These are phyloP conservation scores for Pythium aphanidermatum DNA, from an alignment of 352 stramenopile genomes.

Conservation along the genomic window DNA sequence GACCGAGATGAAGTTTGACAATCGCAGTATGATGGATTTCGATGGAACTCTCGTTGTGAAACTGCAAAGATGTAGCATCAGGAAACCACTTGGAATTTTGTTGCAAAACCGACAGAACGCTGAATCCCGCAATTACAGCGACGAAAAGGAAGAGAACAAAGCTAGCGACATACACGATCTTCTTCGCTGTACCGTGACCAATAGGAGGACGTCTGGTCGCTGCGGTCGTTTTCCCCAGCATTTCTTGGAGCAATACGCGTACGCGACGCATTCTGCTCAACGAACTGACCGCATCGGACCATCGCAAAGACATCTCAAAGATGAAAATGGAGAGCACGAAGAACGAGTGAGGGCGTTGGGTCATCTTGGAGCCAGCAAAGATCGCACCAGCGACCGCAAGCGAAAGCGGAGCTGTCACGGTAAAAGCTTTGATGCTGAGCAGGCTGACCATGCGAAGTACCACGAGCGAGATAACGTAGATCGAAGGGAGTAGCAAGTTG, in stretches of 20 bases:
- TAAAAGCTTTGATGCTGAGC: slow-evolving; percentile 37
- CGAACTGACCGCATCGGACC: slow-evolving; percentile 39
- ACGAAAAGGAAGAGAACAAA: slow-evolving; percentile 67
- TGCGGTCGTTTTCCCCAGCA: slow-evolving; percentile 49
- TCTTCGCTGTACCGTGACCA: slow-evolving; percentile 50
- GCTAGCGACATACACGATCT: slow-evolving; percentile 55
- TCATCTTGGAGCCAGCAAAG: slow-evolving; percentile 68
- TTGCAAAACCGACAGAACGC: slow-evolving; percentile 66
- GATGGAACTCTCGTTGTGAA: slow-evolving; percentile 51
- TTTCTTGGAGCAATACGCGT: slow-evolving; percentile 45
- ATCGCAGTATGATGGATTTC: slow-evolving; percentile 84
- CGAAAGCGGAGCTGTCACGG: slow-evolving; percentile 47
- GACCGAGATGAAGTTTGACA: slow-evolving; percentile 73
- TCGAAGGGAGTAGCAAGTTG: slow-evolving; percentile 78
- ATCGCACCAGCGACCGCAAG: slow-evolving; percentile 42
- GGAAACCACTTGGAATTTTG: slow-evolving; percentile 70
- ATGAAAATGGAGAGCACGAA: slow-evolving; percentile 71
- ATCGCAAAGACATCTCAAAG: slow-evolving; percentile 60
- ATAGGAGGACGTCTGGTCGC: slow-evolving; percentile 32
- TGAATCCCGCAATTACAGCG: slow-evolving; percentile 65
- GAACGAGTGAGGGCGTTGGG: slow-evolving; percentile 67
- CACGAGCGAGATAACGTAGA: slow-evolving; percentile 84
- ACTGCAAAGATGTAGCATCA: slow-evolving; percentile 60
- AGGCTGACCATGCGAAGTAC: slow-evolving; percentile 65
- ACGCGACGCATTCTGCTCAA: slow-evolving; percentile 42